Conservation (phyloP, 306 rosid genomes). For the Spatholobus suberectus region DNA sequence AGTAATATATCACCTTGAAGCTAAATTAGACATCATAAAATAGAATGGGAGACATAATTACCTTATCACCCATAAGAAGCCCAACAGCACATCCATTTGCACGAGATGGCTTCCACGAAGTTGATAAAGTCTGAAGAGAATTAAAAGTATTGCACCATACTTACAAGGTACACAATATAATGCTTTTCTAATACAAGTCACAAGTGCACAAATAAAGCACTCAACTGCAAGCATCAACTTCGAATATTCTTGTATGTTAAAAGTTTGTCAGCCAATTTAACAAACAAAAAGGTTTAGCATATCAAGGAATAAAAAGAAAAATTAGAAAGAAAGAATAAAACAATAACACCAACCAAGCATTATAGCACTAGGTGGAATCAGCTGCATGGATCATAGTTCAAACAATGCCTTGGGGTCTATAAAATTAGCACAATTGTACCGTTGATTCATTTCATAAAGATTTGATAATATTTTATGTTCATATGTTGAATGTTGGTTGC, state of each 20-base stretch:
- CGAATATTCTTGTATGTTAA: conserved; percentile 11
- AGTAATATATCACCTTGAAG: conserved; percentile 17
- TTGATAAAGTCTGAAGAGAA: conserved; percentile 71
- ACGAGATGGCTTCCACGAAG: conserved; percentile 70
- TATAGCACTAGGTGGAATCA: neutral
- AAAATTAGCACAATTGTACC: neutral
- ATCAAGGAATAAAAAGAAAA: conserved; percentile 20
- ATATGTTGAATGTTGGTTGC: neutral
- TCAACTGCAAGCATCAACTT: neutral
- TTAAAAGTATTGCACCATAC: conserved; percentile 31
- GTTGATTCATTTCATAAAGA: neutral
- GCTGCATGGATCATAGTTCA: conserved; percentile 16
- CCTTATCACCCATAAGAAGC: conserved; percentile 82
- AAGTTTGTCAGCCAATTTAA: conserved; percentile 16
- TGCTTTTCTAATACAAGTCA: neutral
- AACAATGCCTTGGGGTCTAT: neutral
- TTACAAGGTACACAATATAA: neutral
- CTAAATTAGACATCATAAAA: conserved; percentile 18
- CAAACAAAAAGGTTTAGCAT: conserved; percentile 6
- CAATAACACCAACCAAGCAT: conserved; percentile 25
- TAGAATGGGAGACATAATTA: conserved; percentile 41
- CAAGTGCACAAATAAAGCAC: conserved; percentile 15
- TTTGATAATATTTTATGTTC: neutral
- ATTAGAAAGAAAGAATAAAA: conserved; percentile 24
- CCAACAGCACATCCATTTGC: conserved; percentile 75